phyloP scores from a whole-genome alignment of 345 rosid genomes.

The Eucalyptus lansdowneana region DNA sequence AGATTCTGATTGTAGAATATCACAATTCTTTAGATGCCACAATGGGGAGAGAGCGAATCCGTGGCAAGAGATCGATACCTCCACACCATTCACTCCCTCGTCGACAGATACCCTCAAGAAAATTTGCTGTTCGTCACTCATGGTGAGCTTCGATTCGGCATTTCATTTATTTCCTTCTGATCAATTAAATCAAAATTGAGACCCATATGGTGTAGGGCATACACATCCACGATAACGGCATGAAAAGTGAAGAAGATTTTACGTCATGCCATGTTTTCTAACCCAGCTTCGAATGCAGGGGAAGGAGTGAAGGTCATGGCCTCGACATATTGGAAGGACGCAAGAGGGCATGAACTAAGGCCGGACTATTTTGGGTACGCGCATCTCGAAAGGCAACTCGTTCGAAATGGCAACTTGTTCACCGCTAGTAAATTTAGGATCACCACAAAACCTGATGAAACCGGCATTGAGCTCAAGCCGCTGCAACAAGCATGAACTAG shows the following conservation, averaged over 20 bases:
- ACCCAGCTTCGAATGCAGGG: background rate
- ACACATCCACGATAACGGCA: background rate
- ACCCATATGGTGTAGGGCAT: background rate
- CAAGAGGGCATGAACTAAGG: background rate
- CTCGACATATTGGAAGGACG: background rate
- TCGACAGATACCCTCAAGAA: conserved; percentile 63
- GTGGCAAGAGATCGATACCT: conserved; percentile 37
- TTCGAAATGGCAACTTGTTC: conserved; percentile 1
- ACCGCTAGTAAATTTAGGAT: conserved; percentile 36
- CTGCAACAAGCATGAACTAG: background rate
- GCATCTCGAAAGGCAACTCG: background rate
- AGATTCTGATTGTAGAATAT: background rate
- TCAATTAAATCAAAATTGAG: background rate
- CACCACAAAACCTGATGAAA: conserved; percentile 8
- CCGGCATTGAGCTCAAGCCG: conserved; percentile 17
- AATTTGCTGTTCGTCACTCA: conserved; percentile 74
- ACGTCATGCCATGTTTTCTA: background rate
- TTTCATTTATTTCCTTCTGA: background rate
- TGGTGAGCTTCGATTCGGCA: conserved; percentile 23
- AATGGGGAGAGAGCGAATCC: conserved; percentile 49
- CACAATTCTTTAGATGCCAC: conserved; percentile 33
- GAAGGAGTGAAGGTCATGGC: background rate
- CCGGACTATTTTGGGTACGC: background rate
- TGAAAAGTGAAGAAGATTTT: background rate
- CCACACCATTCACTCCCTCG: conserved; percentile 39